Base-by-base conservation (phyloP, 352 stramenopile genomes). In the Globisporangium canariense region DNA sequence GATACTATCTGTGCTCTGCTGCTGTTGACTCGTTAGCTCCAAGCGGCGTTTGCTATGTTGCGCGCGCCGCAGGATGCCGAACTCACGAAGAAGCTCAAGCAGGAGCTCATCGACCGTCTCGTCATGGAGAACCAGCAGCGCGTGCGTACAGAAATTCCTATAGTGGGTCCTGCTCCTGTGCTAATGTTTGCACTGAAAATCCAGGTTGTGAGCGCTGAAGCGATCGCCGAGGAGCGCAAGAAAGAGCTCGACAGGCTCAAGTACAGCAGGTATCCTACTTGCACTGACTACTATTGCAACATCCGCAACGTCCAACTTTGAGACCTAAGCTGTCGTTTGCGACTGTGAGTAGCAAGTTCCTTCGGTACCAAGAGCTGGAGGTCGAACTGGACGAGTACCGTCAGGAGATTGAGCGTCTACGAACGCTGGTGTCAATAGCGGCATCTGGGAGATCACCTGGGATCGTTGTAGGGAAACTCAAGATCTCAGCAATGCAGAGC, bases 361-460 rank as follows among this genome's bases (percentile, higher is more conserved):
- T 91, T 61, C 79, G 78, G 2, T 82, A 79, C 41, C 82, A 88
- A 60, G 82, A 91, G 51, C 61, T 88, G 5, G 78, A 89, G 40
- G 51, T 79, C 36, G 78, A 91, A 46, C 71, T 88, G 25, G 78
- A 88, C 40, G 82, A 91, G 55, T 86, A 77, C 34, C 68, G 81
- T 38, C 40, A 25, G 9, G 82, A 91, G 60, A 85, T 91, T 30
- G 68, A 83, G 50, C 75, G 75, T 4, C 64, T 91, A 30, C 68
- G 74, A 32, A 58, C 56, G 4, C 64, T 79, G 53, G 49, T 79
- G 46, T 60, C 69, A 6, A 59, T 36, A 9, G 58, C 22, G 22
- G 22, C 22, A 36, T 36, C 22, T 38, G n/a, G 51, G 9, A 32
- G n/a, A 8, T 2, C 6, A 4, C 0, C 4, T 45, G 52, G 36